Percentiles rank a stretch among this genome's conserved stretches.
Evolutionary conservation across 2,329 filamentous ascomycete genomes (phyloP).

Genomic region (Xylariaceae sp.): DNA sequence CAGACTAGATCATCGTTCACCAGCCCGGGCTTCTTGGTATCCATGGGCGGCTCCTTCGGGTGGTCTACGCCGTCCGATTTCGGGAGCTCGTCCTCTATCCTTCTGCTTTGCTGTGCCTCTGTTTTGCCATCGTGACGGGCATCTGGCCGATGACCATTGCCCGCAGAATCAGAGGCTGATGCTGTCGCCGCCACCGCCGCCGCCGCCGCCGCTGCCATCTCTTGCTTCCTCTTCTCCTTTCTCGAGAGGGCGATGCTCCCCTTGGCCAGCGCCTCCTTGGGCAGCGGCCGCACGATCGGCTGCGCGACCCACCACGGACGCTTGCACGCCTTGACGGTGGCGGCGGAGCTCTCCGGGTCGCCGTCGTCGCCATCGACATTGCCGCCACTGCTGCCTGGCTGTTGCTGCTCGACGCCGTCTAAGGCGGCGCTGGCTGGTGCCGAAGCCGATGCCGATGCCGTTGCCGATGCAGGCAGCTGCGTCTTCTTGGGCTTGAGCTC

Average conservation of each 20-base stretch:
- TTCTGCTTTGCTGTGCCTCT: slow-evolving; percentile 2
- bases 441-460: slow-evolving; percentile 10
- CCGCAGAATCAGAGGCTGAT: slow-evolving; percentile 7
- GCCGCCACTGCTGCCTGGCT: slow-evolving; percentile 18
- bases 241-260: slow-evolving; percentile 67
- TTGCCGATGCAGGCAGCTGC: slow-evolving; percentile 6
- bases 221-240: slow-evolving; percentile 48
- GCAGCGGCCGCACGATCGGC: slow-evolving; percentile 76
- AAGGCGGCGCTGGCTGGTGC: too few species aligned
- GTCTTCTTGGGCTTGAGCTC: slow-evolving; percentile 13
- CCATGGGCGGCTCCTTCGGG: slow-evolving; percentile 18
- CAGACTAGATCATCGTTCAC: slow-evolving; percentile 19
- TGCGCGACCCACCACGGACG: slow-evolving; percentile 88
- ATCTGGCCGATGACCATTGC: slow-evolving; percentile 4
- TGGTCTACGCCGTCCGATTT: slow-evolving; percentile 14
- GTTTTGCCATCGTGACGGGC: not conserved
- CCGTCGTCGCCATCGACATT: slow-evolving; percentile 23
- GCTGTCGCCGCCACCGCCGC: slow-evolving; percentile 10
- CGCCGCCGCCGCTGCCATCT: slow-evolving; percentile 14
- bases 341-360: slow-evolving; percentile 52
- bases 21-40: slow-evolving; percentile 12
- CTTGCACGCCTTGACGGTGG: slow-evolving; percentile 64
- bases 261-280: slow-evolving; percentile 77
- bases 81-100: slow-evolving; percentile 13
- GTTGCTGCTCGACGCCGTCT: slow-evolving; percentile 26